Evolutionary conservation across 345 rosid species (phyloP), one percentile per base, ranked within the genome.

Genomic region (Rhizophora mangle): DNA sequence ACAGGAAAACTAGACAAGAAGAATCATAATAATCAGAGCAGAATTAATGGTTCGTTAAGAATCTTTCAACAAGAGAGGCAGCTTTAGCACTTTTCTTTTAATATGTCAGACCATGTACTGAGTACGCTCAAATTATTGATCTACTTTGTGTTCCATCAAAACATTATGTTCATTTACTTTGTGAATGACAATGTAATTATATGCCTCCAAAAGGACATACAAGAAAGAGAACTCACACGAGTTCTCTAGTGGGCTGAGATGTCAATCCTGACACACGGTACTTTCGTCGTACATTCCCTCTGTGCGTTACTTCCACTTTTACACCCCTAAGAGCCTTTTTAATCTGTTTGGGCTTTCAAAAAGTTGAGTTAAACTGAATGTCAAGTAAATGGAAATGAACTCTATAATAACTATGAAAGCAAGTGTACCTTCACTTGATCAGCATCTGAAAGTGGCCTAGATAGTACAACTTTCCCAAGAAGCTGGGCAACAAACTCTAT

Each of bases 251-350:
- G 55, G 98, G 98, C 67, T 96, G 98, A 76, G 96, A 81, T 32
- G 98, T 96, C 80, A 96, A 87, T 64, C 99, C 99, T 1, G 99
- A 85, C 76, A 96, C 98, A n/a, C 99, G 98, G 64, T 96, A 96
- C 71, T 96, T 96, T 60, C 99, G 89, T 63, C 99, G 79, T 29
- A 92, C 91, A 31, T 82, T 90, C 29, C 93, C 95, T 77, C 98
- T 74, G 55, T 96, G 99, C 1, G 98, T 96, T 22, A 96, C 99
- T 82, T 96, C 99, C 53, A 96, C 99, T 84, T 96, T 96, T 58
- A 96, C 97, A 62, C 99, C 99, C 69, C 99, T 84, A 6, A 96
- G 90, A 55, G 85, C 99, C 79, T 87, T 90, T 68, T 96, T 96
- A 29, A 92, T 82, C 99, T 96, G 87, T 69, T 73, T 34, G 43